Evolutionary conservation across 495 filamentous ascomycete genomes (phyloP).

Genomic region (Jackrogersella multiformis): DNA sequence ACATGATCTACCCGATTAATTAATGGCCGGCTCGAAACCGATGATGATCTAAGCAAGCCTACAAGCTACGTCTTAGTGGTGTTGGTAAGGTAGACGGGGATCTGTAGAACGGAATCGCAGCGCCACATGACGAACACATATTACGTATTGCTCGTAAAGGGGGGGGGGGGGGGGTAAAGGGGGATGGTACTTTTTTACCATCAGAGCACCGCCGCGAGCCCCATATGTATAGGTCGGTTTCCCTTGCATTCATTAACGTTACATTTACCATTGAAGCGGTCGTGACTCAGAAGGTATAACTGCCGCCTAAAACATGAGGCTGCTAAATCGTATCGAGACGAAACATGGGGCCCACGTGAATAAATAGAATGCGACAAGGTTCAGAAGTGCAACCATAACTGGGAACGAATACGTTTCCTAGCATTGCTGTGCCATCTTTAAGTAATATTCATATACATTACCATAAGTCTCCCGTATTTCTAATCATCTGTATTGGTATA

Average conservation of each 20-base stretch:
- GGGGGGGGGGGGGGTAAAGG: too few relatives aligned
- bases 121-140: conserved; percentile 17
- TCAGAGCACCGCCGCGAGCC: conserved; percentile 16
- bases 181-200: background rate
- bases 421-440: too few relatives aligned
- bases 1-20: too few relatives aligned
- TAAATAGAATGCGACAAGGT: too few relatives aligned
- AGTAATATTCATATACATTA: too few relatives aligned
- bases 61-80: too few relatives aligned
- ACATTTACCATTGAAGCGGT: background rate
- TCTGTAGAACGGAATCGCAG: too few relatives aligned
- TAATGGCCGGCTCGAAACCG: background rate
- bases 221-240: conserved; percentile 14
- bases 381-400: too few relatives aligned
- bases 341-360: background rate
- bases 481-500: too few relatives aligned
- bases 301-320: background rate
- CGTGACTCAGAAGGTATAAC: background rate
- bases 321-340: background rate
- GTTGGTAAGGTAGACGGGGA: too few relatives aligned
- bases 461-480: too few relatives aligned
- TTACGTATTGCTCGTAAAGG: conserved; percentile 18
- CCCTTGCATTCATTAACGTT: background rate
- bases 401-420: too few relatives aligned
- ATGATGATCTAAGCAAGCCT: conserved; percentile 14